Conservation (phyloP, 257 asterid species). For the Linderniella brevidens region DNA sequence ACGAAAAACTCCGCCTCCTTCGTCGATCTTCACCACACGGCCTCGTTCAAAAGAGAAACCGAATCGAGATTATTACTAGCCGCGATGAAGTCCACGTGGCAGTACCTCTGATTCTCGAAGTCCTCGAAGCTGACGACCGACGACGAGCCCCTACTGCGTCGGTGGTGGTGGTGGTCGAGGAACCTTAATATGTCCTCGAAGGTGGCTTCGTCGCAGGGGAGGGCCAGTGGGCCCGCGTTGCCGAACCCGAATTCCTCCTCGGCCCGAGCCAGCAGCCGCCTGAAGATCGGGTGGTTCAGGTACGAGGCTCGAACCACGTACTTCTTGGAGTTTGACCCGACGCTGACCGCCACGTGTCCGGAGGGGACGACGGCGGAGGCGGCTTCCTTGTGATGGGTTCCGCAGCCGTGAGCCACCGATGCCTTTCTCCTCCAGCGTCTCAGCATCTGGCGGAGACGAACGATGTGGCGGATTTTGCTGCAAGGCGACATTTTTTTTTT, state of each 20-base stretch:
- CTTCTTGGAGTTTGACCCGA: conserved; percentile 17
- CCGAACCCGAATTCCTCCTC: conserved; percentile 20
- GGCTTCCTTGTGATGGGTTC: conserved; percentile 8
- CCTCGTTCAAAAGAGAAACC: too few species aligned
- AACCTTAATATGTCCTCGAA: conserved; percentile 24
- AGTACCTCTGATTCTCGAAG: too few species aligned
- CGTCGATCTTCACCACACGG: too few species aligned
- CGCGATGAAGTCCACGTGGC: too few species aligned
- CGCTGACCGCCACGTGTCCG: conserved; percentile 32
- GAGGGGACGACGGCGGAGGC: conserved; percentile 29
- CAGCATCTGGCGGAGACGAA: conserved; percentile 28
- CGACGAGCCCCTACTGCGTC: too few species aligned
- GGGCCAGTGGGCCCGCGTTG: conserved; percentile 25
- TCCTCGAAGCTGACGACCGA: too few species aligned
- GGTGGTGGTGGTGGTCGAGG: conserved; percentile 8
- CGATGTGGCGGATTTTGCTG: conserved; percentile 32
- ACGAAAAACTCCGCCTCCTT: too few species aligned
- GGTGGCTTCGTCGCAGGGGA: conserved; percentile 29
- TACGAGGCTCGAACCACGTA: conserved; percentile 24
- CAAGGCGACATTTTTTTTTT: conserved; percentile 6
- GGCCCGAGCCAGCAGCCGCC: conserved; percentile 19
- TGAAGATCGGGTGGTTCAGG: conserved; percentile 32
- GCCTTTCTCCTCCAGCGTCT: conserved; percentile 35
- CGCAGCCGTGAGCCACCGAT: not conserved
- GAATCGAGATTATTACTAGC: too few species aligned